Conservation (phyloP, 805 yeast species). For the Pachysolen tannophilus region DNA sequence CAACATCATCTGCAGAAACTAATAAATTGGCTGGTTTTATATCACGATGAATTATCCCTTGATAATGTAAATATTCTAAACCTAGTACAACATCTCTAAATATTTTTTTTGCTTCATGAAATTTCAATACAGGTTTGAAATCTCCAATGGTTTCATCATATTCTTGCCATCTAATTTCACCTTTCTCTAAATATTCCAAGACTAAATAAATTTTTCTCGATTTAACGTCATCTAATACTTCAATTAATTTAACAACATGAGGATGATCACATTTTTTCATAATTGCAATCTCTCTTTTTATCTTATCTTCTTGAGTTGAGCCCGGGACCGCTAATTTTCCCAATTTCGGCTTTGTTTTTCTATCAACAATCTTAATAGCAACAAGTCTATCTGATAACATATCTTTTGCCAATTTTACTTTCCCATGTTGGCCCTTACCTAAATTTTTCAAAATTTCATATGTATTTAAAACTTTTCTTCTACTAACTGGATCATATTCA, state of each 20-base stretch:
- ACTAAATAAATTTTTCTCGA: constrained; percentile 86
- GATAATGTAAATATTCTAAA: constrained; percentile 81
- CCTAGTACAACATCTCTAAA: constrained; percentile 83
- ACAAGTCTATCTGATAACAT: constrained; percentile 54
- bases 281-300: constrained; percentile 83
- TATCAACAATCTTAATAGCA: constrained; percentile 90
- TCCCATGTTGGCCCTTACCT: constrained; percentile 98
- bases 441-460: constrained; percentile 83
- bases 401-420: constrained; percentile 85
- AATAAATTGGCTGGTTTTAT: constrained; percentile 91
- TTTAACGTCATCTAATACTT: constrained; percentile 79
- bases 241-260: constrained; percentile 79
- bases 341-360: constrained; percentile 50
- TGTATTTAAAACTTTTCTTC: constrained; percentile 75
- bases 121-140: constrained; percentile 56
- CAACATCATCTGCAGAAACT: constrained; percentile 58
- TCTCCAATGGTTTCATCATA: constrained; percentile 5
- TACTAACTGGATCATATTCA: constrained; percentile 83
- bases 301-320: constrained; percentile 52
- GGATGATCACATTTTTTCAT: constrained; percentile 90
- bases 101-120: constrained; percentile 59
- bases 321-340: constrained; percentile 30
- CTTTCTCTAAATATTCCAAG: constrained; percentile 81
- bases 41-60: constrained; percentile 90
- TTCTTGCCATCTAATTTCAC: constrained; percentile 83